Conservation (phyloP, 371 early-diverging fungal species). For the Capniomyces stellatus region DNA sequence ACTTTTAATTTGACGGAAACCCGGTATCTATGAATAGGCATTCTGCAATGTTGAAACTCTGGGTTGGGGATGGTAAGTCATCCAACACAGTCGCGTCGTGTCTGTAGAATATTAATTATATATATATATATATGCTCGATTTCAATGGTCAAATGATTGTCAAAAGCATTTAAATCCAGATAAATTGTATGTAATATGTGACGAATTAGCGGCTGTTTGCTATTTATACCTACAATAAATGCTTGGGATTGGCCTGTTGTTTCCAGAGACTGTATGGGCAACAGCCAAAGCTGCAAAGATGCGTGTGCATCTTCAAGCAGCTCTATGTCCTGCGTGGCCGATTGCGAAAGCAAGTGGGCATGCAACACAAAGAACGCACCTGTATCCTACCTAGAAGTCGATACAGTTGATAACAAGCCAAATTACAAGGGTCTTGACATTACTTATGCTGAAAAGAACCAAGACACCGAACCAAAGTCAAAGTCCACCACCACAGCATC, state of each 20-base stretch:
- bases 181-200: too few species aligned
- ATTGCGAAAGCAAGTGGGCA: conserved; percentile 14
- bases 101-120: too few species aligned
- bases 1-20: not conserved
- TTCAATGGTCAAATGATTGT: too few species aligned
- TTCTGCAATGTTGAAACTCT: conserved; percentile 22
- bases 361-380: conserved; percentile 25
- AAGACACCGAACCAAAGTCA: not conserved
- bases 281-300: conserved; percentile 7
- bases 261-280: conserved; percentile 19
- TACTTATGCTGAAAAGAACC: not conserved
- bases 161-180: too few species aligned
- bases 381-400: conserved; percentile 15
- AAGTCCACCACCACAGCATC: not conserved
- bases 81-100: too few species aligned
- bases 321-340: conserved; percentile 8
- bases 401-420: not conserved
- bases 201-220: conserved; percentile 14
- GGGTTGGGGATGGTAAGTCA: conserved; percentile 20
- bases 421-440: not conserved
- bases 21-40: not conserved
- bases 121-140: too few species aligned
- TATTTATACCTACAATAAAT: conserved; percentile 13
- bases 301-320: conserved; percentile 9
- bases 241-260: conserved; percentile 23